Evolutionary conservation across 352 stramenopile species (phyloP).

Genomic region (Phytophthora aleatoria): DNA sequence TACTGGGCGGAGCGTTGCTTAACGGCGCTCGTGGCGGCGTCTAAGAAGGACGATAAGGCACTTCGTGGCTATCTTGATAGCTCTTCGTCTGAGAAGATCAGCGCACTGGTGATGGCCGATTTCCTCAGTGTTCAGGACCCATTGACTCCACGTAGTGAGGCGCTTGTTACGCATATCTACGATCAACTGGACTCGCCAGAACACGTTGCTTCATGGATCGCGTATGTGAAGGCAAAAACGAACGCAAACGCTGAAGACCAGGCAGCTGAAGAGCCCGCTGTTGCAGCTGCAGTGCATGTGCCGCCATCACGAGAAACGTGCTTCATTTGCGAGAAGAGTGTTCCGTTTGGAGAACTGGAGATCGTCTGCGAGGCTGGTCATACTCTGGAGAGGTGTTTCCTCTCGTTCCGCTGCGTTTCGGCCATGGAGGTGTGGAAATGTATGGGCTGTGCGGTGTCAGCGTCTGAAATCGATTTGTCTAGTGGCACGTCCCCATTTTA

Average conservation of each 20-base stretch:
- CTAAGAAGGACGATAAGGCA: constrained; percentile 33
- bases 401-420: constrained; percentile 71
- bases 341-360: constrained; percentile 70
- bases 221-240: constrained; percentile 39
- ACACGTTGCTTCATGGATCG: constrained; percentile 47
- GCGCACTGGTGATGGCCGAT: constrained; percentile 78
- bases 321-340: constrained; percentile 68
- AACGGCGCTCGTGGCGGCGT: constrained; percentile 45
- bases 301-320: constrained; percentile 64
- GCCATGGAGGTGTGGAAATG: constrained; percentile 84
- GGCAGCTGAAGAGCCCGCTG: neutral
- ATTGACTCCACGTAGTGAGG: constrained; percentile 38
- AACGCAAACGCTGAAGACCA: constrained; percentile 1
- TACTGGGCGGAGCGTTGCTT: constrained; percentile 75
- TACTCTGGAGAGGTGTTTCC: constrained; percentile 74
- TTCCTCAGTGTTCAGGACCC: constrained; percentile 71
- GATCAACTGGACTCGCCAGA: constrained; percentile 55
- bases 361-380: constrained; percentile 64
- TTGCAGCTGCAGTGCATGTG: constrained; percentile 6
- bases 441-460: constrained; percentile 72
- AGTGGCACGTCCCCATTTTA: constrained; percentile 59
- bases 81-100: constrained; percentile 47
- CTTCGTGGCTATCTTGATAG: constrained; percentile 32
- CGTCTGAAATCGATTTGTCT: constrained; percentile 59
- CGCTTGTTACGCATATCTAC: constrained; percentile 66